Evolutionary conservation across 2,329 filamentous ascomycete species (phyloP).

Genomic region (Penicillium frequentans): DNA sequence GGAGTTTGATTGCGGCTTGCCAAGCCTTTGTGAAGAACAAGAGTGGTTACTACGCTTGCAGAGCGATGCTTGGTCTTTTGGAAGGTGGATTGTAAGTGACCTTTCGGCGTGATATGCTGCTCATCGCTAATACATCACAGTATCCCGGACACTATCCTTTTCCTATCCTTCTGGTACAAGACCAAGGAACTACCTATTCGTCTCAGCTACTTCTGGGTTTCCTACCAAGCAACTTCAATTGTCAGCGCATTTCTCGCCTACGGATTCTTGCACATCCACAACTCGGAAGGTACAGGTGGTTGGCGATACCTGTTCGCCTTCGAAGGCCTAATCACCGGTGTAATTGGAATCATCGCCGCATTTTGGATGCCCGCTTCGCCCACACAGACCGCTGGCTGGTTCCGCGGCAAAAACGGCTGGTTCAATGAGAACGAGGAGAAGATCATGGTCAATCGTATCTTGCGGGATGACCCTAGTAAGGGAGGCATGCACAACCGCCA

Average conservation of each 20-base stretch:
- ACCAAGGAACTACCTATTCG: conserved; percentile 67
- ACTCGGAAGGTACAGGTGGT: conserved; percentile 38
- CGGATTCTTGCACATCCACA: conserved; percentile 42
- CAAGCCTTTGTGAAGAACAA: conserved; percentile 54
- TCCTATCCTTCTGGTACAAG: conserved; percentile 75
- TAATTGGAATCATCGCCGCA: conserved; percentile 57
- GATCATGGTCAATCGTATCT: conserved; percentile 66
- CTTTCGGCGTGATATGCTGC: accelerated
- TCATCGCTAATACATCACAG: conserved; percentile 17
- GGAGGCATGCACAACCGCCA: conserved; percentile 64
- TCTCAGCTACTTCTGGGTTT: conserved; percentile 70
- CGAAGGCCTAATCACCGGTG: conserved; percentile 50
- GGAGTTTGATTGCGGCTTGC: conserved; percentile 54
- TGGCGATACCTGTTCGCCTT: conserved; percentile 46
- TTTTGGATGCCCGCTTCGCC: conserved; percentile 65
- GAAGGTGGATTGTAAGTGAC: conserved; percentile 60
- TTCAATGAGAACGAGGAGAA: conserved; percentile 67
- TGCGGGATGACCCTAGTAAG: conserved; percentile 57
- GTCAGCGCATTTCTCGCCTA: conserved; percentile 50
- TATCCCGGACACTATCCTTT: conserved; percentile 50
- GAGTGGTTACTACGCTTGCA: conserved; percentile 42
- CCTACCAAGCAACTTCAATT: conserved; percentile 53
- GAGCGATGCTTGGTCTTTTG: conserved; percentile 51
- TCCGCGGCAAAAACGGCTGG: conserved; percentile 65
- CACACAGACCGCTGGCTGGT: conserved; percentile 61